A percentile compares a stretch with the other conserved stretches of the same genome.
These are phyloP conservation scores for Scopulariopsis brevicaulis DNA, from an alignment of 2,329 filamentous ascomycete species.

Conservation along the genomic window DNA sequence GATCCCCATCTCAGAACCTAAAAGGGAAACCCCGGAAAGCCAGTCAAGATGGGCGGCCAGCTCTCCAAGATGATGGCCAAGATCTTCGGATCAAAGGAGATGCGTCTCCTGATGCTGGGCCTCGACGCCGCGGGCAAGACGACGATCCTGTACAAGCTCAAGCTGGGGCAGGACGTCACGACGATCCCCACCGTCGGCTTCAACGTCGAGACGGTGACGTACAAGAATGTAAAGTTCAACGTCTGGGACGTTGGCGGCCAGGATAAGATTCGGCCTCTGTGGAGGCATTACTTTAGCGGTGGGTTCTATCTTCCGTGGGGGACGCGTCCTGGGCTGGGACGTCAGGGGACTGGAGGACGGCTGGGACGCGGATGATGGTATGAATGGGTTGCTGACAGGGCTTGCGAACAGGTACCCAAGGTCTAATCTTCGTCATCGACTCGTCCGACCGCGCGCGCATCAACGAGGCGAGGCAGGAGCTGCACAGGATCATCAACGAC, in stretches of 20 bases:
- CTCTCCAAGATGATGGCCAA: constrained; percentile 96
- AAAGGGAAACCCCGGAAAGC: not conserved
- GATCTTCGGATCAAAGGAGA: constrained; percentile 98
- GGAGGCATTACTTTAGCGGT: constrained; percentile 94
- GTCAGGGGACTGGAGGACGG: not conserved
- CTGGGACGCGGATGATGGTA: not conserved
- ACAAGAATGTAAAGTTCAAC: constrained; percentile 99
- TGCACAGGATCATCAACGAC: constrained; percentile 96
- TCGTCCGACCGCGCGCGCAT: constrained; percentile 85
- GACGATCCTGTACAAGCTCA: constrained; percentile 97
- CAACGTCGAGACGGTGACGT: constrained; percentile 97
- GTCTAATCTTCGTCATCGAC: constrained; percentile 97
- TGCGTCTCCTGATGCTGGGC: constrained; percentile 96
- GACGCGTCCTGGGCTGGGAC: not conserved
- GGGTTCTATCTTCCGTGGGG: constrained; percentile 16
- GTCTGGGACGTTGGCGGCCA: constrained; percentile 98
- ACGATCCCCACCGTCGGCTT: constrained; percentile 98
- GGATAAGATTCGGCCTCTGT: constrained; percentile 95
- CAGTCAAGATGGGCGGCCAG: constrained; percentile 71
- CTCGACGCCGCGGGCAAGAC: constrained; percentile 98
- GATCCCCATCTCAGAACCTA: constrained; percentile 4
- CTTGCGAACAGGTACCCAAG: constrained; percentile 64
- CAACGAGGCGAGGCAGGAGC: constrained; percentile 83
- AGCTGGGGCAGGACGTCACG: constrained; percentile 95
- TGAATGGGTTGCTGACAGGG: not conserved